Evolutionary conservation across 371 early-diverging fungal genomes (phyloP), one percentile per base, ranked within the genome.

Genomic region (Globomyces sp.): DNA sequence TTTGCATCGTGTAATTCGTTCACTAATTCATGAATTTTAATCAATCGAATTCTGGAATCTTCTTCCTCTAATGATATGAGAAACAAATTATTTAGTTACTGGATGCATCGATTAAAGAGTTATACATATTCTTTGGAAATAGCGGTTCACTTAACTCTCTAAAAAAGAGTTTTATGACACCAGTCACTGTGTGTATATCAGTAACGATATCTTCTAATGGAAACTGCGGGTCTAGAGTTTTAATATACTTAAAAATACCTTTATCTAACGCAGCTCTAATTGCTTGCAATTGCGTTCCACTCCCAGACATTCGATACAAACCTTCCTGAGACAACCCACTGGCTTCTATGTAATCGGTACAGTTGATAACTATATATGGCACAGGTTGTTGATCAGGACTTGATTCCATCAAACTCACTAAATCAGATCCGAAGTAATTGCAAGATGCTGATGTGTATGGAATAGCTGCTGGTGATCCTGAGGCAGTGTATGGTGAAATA

Each of bases 151-250:
- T 94, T 13, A 96, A 76, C 71, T 94, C 94, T 34, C 96, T 85
- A 74, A 96, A 89, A 82, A 88, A 96, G 40, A 92, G 78, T 68
- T 96, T 95, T 42, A 96, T 78, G n/a, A 90, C 87, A 57, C 92
- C 86, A 41, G 93, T 78, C 6, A 93, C 80, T 59, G 85, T 88
- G 73, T 90, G 89, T 63, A 95, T 85, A 67, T 93, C 93, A 2
- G 82, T 78, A 24, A 79, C 74, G 61, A 78, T 76, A 9, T 88
- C 86, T 2, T 77, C 71, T 39, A 93, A 65, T 63, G 41, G 45
- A 24, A 61, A 43, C n/a, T 37, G 57, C 65, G 39, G 74, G 87
- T 89, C 85, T 24, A 24, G 24, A 24, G 24, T 24, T 24, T 24
- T 24, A 24, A 24, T 24, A 24, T 24, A 24, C 24, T 24, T 24